Evolutionary conservation across 1,139 yeast genomes (phyloP), one percentile per base, ranked within the genome.

Genomic region (Taphrina sp.): DNA sequence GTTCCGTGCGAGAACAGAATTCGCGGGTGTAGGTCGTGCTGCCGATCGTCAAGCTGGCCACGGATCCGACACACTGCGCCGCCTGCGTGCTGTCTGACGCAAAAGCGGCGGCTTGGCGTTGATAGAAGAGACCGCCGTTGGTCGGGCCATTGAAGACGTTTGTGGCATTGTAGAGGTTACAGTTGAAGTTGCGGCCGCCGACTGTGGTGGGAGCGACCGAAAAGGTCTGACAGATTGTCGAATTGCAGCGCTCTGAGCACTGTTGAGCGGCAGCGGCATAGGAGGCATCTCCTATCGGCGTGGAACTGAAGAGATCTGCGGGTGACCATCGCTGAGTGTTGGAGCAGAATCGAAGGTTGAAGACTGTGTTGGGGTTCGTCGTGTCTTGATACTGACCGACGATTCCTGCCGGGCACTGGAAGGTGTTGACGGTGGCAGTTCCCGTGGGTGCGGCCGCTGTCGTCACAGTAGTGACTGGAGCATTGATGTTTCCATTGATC

Each of bases 81-180:
- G 36, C 37, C 22, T 49, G 36, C 23, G 33, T 31, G n/a, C n/a
- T n/a, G 22, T 34, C 39, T 5, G 8, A 3, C 1, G 34, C 20
- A 24, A 28, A 37, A n/a, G 54, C 34, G 12, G 54, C 45, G 4
- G 54, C 38, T 16, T 31, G 46, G 28, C 54, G 29, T 34, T 49
- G 54, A 41, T 38, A 49, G 39, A 49, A 49, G 38, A 49, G 54
- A 16, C 54, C 54, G 26, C 54, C 54, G 26, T 49, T 49, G 23
- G 54, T 49, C 5, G 54, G 54, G n/a, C 54, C 54, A 36, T 38
- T 49, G 46, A 49, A 49, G 45, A 49, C 54, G 24, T 38, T 49
- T 5, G 46, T 42, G 12, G 54, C 54, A 36, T 49, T 49, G 54
- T 49, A 49, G 24, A 49, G 39, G 41, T 49, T 49, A 41, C 54